A percentile compares a stretch with the other conserved stretches of the same genome.
These are phyloP conservation scores for Fusarium sp. DNA, from an alignment of 2,329 filamentous ascomycete species.

Conservation along the genomic window DNA sequence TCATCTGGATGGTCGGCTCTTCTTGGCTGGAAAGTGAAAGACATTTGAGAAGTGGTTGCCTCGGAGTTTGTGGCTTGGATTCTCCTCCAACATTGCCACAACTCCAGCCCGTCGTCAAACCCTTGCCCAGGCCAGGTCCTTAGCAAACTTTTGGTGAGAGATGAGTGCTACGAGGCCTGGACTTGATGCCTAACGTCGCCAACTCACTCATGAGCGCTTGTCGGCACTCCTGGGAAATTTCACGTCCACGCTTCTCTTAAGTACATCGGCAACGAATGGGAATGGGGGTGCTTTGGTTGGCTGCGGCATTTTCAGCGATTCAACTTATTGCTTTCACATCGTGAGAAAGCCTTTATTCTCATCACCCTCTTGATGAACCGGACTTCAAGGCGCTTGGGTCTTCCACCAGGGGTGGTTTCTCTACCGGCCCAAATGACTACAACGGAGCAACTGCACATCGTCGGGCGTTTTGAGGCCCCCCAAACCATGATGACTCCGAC, in stretches of 20 bases:
- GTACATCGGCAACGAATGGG: background rate
- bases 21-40: background rate
- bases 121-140: background rate
- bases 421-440: background rate
- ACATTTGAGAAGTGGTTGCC: background rate
- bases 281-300: background rate
- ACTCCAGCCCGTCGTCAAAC: background rate
- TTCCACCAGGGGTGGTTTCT: background rate
- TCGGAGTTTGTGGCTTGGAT: background rate
- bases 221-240: background rate
- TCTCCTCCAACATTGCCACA: background rate
- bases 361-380: background rate
- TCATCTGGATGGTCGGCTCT: background rate
- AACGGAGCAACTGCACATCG: background rate
- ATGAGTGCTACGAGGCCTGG: background rate
- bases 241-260: background rate
- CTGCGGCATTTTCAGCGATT: background rate
- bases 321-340: background rate
- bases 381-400: background rate
- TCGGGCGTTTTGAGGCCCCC: constrained; percentile 11
- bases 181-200: background rate
- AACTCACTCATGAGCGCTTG: background rate
- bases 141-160: background rate
- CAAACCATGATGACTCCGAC: background rate
- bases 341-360: background rate